Evolutionary conservation across 2,329 filamentous ascomycete genomes (phyloP).

Genomic region (Fusarium luffae): DNA sequence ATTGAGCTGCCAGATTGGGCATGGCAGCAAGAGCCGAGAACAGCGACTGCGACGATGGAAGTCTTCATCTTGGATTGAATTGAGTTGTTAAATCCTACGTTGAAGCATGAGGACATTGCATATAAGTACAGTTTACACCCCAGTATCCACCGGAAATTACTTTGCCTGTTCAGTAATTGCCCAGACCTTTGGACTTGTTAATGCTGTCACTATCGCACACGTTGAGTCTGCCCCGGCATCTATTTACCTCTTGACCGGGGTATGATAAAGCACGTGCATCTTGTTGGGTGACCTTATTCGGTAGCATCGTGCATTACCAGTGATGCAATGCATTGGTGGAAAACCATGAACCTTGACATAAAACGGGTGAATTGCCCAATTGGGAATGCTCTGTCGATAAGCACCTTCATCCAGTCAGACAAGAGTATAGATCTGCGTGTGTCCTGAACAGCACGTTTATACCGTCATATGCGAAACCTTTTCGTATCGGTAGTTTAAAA

Average conservation of each 20-base stretch:
- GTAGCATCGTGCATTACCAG: background rate
- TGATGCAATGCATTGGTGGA: slow-evolving; percentile 16
- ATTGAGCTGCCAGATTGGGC: slow-evolving; percentile 36
- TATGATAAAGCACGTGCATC: slow-evolving; percentile 12
- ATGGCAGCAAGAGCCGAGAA: background rate
- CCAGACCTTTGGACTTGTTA: background rate
- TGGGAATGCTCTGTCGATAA: background rate
- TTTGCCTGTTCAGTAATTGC: slow-evolving; percentile 7
- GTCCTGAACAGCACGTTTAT: background rate
- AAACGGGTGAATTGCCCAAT: slow-evolving; percentile 15
- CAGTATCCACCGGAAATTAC: slow-evolving; percentile 12
- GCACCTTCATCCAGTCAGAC: slow-evolving; percentile 4
- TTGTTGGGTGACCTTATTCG: slow-evolving; percentile 18
- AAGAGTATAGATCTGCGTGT: slow-evolving; percentile 3
- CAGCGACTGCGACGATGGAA: background rate
- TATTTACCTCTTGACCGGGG: background rate
- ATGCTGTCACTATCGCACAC: background rate
- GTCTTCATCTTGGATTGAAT: slow-evolving; percentile 1
- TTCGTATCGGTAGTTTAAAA: background rate
- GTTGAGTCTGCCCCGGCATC: background rate
- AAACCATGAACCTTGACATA: slow-evolving; percentile 15
- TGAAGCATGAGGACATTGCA: background rate
- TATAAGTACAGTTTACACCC: slow-evolving; percentile 5
- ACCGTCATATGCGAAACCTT: background rate
- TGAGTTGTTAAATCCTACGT: background rate